phyloP scores from a whole-genome alignment of 352 stramenopile genomes.

The Plasmopara halstedii region DNA sequence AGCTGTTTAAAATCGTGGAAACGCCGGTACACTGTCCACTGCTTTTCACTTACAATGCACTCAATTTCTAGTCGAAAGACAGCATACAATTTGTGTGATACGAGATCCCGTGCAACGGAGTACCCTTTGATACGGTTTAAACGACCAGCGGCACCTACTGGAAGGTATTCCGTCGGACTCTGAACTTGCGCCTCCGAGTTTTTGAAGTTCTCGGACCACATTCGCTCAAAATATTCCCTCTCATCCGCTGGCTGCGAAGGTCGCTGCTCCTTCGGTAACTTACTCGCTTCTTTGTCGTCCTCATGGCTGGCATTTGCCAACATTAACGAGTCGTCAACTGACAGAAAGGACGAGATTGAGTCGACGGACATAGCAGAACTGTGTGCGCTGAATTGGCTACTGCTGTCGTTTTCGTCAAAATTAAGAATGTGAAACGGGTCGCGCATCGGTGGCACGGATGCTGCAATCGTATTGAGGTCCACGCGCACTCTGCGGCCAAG shows the following conservation, averaged over 20 bases:
- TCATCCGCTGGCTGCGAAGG: slow-evolving; percentile 63
- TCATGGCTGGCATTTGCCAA: slow-evolving; percentile 23
- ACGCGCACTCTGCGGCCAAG: slow-evolving; percentile 31
- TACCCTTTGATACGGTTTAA: slow-evolving; percentile 80
- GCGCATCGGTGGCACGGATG: slow-evolving; percentile 55
- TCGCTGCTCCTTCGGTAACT: slow-evolving; percentile 64
- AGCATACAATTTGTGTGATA: slow-evolving; percentile 67
- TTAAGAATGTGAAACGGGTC: slow-evolving; percentile 78
- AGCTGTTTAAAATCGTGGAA: slow-evolving; percentile 86
- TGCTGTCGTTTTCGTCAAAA: slow-evolving; percentile 23
- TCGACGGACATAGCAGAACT: slow-evolving; percentile 60
- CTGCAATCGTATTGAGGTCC: slow-evolving; percentile 38
- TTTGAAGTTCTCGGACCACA: slow-evolving; percentile 82
- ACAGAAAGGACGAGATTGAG: slow-evolving; percentile 46
- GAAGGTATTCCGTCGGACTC: slow-evolving; percentile 64
- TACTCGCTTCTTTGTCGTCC: slow-evolving; percentile 27
- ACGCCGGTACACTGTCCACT: slow-evolving; percentile 81
- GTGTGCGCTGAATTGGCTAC: slow-evolving; percentile 21
- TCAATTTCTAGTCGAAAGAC: slow-evolving; percentile 80
- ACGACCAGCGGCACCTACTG: slow-evolving; percentile 48
- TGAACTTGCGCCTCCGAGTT: slow-evolving; percentile 59
- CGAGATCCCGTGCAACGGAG: slow-evolving; percentile 57
- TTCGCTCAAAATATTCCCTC: slow-evolving; percentile 73
- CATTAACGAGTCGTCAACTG: slow-evolving; percentile 53
- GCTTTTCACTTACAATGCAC: slow-evolving; percentile 80